Base-by-base conservation (phyloP, 805 yeast genomes). In the Kodamaea neixiangensis region DNA sequence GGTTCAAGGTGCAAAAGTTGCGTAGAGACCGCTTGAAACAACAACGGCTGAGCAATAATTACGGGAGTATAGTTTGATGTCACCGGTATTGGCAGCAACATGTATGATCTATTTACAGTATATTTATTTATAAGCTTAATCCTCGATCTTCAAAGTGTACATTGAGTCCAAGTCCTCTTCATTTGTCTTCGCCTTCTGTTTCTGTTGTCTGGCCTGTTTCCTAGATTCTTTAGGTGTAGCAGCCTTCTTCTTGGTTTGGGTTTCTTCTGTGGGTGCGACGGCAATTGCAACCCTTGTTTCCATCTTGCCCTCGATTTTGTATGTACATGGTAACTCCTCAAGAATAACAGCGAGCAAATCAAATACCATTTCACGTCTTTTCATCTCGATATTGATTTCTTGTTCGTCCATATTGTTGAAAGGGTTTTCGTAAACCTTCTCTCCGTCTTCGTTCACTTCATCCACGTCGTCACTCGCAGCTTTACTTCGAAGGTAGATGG, bases 91-190 rank as follows among this genome's bases (percentile, higher is more conserved):
- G 13, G 19, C 15, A 13, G 19, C 19, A 35, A 35, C 13, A 15
- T 35, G 20, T 39, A 39, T 17, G 39, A 35, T 35, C 19, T 17
- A 39, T n/a, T 15, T 39, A 20, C 25, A 39, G 15, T 19, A 39
- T 19, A 48, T n/a, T n/a, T n/a, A 35, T 48, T 21, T 47, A 46
- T 50, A 44, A 31, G 15, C 15, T 14, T 58, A 72, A 34, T 71
- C 72, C 48, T 69, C 74, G 33, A 74, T 71, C 48, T 73, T 73
- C 44, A 74, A 57, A 65, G 62, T 69, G 53, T 74, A 74, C 49
- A 74, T 59, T 14, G 72, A 56, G 54, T 75, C 79, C 49, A 73
- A 66, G 50, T 73, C 75, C 1, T 66, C 68, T 22, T 66, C 75
- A 13, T 19, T 5, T 54, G 52, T 48, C 44, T 55, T 54, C 14